Percentiles rank a stretch among this genome's conserved stretches.
Evolutionary conservation across 176 grass and related monocot species (phyloP).

Genomic region (Poa pratensis): DNA sequence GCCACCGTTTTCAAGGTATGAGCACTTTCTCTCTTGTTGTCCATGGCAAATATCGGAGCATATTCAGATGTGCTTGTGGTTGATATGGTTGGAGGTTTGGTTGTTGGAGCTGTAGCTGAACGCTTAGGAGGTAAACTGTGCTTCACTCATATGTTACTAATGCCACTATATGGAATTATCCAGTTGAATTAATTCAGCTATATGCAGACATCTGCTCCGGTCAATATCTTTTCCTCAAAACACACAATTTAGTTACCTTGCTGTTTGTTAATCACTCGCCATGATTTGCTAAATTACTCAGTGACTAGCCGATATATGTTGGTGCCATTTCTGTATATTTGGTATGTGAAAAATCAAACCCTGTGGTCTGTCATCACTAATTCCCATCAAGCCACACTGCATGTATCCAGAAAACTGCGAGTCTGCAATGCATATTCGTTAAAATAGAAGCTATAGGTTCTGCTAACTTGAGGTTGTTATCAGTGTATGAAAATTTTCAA

Average conservation of each 20-base stretch:
- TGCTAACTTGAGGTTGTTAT: background rate
- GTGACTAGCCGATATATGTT: background rate
- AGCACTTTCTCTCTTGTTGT: constrained; percentile 79
- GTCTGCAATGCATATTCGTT: background rate
- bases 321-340: background rate
- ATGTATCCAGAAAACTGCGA: constrained; percentile 33
- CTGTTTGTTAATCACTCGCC: background rate
- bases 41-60: constrained; percentile 82
- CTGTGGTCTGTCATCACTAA: background rate
- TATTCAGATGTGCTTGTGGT: constrained; percentile 85
- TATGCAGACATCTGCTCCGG: background rate
- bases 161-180: background rate
- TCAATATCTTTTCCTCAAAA: background rate
- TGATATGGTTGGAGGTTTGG: constrained; percentile 88
- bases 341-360: constrained; percentile 1
- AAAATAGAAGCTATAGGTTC: background rate
- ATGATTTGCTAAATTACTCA: background rate
- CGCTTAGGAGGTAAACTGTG: constrained; percentile 72
- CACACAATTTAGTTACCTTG: background rate
- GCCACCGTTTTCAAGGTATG: too few relatives aligned
- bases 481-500: background rate
- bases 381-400: background rate
- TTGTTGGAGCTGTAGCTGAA: constrained; percentile 84
- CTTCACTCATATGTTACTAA: constrained; percentile 35
- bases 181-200: background rate